phyloP scores from a whole-genome alignment of 345 rosid genomes.

The Eucalyptus pumila region DNA sequence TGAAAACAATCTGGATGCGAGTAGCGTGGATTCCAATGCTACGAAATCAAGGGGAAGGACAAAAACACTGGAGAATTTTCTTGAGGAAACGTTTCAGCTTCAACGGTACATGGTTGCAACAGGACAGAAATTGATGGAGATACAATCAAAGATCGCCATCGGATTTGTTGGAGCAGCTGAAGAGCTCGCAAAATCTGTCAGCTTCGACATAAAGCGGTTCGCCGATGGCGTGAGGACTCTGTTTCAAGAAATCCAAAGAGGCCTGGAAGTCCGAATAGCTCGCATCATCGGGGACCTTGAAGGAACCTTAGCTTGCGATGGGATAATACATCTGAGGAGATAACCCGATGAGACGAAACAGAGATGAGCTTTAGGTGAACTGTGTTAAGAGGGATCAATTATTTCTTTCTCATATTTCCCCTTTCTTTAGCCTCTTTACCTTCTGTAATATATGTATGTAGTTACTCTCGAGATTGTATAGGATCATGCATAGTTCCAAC shows the following conservation, averaged over 20 bases:
- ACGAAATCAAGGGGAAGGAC: conserved; percentile 19
- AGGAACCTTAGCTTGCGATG: conserved; percentile 84
- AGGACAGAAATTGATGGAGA: conserved; percentile 75
- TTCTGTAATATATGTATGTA: background rate
- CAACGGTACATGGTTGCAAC: conserved; percentile 77
- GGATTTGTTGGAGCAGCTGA: conserved; percentile 35
- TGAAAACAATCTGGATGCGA: conserved; percentile 18
- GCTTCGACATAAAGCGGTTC: conserved; percentile 58
- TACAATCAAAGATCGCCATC: conserved; percentile 53
- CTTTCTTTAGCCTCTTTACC: background rate
- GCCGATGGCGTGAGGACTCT: conserved; percentile 46
- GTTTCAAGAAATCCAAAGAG: conserved; percentile 82
- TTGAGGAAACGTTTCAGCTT: conserved; percentile 82
- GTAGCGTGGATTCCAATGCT: conserved; percentile 5
- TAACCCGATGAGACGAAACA: background rate
- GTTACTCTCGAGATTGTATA: background rate
- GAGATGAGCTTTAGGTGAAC: background rate
- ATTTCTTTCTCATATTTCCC: background rate
- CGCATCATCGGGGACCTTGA: conserved; percentile 80
- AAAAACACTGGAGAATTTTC: conserved; percentile 52
- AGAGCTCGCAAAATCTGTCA: conserved; percentile 26
- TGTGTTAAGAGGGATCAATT: background rate
- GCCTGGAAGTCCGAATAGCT: conserved; percentile 83
- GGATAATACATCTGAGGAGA: conserved; percentile 51
- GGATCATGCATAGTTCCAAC: background rate